Conservation (phyloP, 768 basidiomycete genomes). For the Myochromella boudieri region DNA sequence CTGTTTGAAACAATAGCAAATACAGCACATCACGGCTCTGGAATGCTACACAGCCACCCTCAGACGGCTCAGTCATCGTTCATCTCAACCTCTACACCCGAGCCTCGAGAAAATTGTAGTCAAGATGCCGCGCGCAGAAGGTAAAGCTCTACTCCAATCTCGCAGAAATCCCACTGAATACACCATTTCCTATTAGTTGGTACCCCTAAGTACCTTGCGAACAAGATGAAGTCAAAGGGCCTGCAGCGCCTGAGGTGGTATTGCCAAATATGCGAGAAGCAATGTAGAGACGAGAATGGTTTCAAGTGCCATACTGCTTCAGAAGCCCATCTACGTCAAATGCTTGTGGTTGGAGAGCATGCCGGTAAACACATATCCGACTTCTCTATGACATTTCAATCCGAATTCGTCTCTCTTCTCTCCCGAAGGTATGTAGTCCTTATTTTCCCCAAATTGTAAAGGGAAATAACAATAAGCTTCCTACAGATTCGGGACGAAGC, state of each 20-base stretch:
- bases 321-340: slow-evolving; percentile 91
- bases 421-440: slow-evolving; percentile 66
- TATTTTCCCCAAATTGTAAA: not conserved
- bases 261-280: slow-evolving; percentile 99
- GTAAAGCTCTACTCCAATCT: slow-evolving; percentile 30
- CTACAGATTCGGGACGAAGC: slow-evolving; percentile 87
- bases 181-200: slow-evolving; percentile 50
- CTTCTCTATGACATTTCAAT: slow-evolving; percentile 87
- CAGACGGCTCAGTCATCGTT: slow-evolving; percentile 3
- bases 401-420: slow-evolving; percentile 87
- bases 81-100: not conserved
- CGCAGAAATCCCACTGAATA: not conserved
- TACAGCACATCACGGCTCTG: not conserved
- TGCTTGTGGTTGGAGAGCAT: slow-evolving; percentile 95
- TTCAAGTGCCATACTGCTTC: slow-evolving; percentile 94
- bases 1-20: slow-evolving; percentile 1
- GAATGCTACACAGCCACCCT: slow-evolving; percentile 4
- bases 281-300: slow-evolving; percentile 98
- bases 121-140: slow-evolving; percentile 84
- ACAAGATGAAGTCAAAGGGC: slow-evolving; percentile 98
- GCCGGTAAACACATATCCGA: slow-evolving; percentile 90
- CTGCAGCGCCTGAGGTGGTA: slow-evolving; percentile 96
- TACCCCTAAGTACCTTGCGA: slow-evolving; percentile 87
- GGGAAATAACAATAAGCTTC: too few relatives aligned
- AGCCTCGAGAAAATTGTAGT: not conserved